Conservation (phyloP, 345 rosid genomes). For the Salix arbutifolia region DNA sequence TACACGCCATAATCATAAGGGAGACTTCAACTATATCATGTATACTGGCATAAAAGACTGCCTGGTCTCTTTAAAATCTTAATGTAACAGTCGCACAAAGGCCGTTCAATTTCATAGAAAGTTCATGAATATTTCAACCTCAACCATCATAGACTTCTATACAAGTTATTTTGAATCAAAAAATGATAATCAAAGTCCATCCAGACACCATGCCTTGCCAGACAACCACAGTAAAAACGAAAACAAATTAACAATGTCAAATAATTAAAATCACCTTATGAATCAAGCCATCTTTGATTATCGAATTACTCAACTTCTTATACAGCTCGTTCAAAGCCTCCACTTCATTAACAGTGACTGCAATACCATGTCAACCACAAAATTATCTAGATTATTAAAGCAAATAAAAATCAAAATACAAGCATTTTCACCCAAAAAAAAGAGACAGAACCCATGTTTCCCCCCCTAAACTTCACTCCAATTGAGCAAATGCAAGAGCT, state of each 20-base stretch:
- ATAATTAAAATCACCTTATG: slow-evolving; percentile 50
- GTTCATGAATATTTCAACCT: neutral
- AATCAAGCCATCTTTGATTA: slow-evolving; percentile 63
- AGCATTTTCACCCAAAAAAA: neutral
- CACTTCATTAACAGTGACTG: slow-evolving; percentile 69
- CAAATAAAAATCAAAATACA: neutral
- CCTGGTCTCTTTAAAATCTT: neutral
- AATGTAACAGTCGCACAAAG: neutral
- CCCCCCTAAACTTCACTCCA: too few species aligned
- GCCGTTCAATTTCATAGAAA: neutral
- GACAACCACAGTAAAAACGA: neutral
- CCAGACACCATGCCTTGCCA: neutral
- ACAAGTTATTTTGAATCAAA: neutral
- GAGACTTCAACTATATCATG: neutral
- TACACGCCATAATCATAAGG: neutral
- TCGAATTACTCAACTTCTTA: slow-evolving; percentile 61
- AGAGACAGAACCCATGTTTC: neutral
- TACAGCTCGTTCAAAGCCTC: slow-evolving; percentile 69
- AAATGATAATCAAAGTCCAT: neutral
- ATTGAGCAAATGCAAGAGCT: too few species aligned
- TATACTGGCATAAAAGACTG: neutral
- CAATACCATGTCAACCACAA: neutral
- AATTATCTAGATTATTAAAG: neutral
- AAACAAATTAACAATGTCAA: neutral
- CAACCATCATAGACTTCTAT: neutral